A percentile compares a stretch with the other conserved stretches of the same genome.
Conservation (phyloP, 2,329 filamentous ascomycete genomes). For the Trichoderma lentiforme region DNA sequence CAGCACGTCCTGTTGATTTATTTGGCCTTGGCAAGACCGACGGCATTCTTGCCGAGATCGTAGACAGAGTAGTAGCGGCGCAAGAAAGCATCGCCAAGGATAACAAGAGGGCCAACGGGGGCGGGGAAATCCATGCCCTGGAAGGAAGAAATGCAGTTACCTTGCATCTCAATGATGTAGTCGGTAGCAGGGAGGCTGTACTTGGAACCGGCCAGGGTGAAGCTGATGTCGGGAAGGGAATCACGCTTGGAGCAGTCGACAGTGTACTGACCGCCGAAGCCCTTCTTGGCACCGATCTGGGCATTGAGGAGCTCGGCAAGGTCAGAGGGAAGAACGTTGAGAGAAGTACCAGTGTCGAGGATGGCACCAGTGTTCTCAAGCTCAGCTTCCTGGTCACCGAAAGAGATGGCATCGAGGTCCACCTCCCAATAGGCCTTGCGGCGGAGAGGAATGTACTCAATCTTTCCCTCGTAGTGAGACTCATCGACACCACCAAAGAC, state of each 20-base stretch:
- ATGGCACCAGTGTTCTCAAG: slow-evolving; percentile 94
- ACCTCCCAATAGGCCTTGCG: slow-evolving; percentile 99
- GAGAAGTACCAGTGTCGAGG: slow-evolving; percentile 95
- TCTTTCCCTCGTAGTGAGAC: slow-evolving; percentile 75
- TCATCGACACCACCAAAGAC: slow-evolving; percentile 87
- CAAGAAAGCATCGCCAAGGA: slow-evolving; percentile 84
- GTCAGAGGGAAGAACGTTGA: slow-evolving; percentile 88
- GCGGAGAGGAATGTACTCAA: slow-evolving; percentile 89
- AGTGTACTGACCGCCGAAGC: slow-evolving; percentile 94
- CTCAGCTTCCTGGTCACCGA: slow-evolving; percentile 81
- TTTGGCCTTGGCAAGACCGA: slow-evolving; percentile 86
- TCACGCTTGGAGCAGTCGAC: slow-evolving; percentile 84
- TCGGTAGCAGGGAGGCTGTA: slow-evolving; percentile 87
- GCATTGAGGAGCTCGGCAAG: slow-evolving; percentile 95
- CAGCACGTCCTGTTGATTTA: slow-evolving; percentile 24
- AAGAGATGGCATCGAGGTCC: slow-evolving; percentile 85
- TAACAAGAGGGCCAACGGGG: slow-evolving; percentile 86
- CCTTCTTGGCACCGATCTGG: slow-evolving; percentile 97
- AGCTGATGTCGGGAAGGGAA: slow-evolving; percentile 83
- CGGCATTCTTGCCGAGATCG: slow-evolving; percentile 82
- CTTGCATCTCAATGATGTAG: slow-evolving; percentile 94
- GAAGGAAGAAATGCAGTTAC: slow-evolving; percentile 94
- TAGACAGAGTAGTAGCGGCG: slow-evolving; percentile 95
- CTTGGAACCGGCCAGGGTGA: slow-evolving; percentile 85
- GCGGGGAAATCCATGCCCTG: slow-evolving; percentile 94